Evolutionary conservation across 257 asterid genomes (phyloP), one percentile per base, ranked within the genome.

Genomic region (Mitragyna speciosa): DNA sequence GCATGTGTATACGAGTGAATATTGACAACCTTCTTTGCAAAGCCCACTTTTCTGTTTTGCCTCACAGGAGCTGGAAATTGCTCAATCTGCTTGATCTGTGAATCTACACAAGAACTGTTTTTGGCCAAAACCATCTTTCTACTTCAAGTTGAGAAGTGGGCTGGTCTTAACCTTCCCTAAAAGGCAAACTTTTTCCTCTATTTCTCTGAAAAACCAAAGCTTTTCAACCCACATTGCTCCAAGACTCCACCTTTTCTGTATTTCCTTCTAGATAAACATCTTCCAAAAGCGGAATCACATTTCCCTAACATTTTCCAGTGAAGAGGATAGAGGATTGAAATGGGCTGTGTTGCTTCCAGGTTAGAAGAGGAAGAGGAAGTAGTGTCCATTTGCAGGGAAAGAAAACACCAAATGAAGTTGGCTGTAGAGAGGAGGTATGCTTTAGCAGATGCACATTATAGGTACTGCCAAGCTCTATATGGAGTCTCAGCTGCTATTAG

Each of bases 341-440:
- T 95, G 98, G 98, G 98, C 39, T 94, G 98, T 83, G 96, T 91
- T 28, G 94, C 96, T 33, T 92, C 97, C 54, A 91, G 92, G 79
- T 76, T 90, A 68, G 91, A 89, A 73, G 91, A 89, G 79, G 98
- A 91, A 69, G 96, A 91, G 52, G 93, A 90, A 85, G 98, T 92
- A 0, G 98, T 95, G 36, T 90, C 96, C 78, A 92, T 95, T 12
- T 93, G 99, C 61, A 91, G 94, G 84, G 97, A 89, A 67, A 91
- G 99, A 81, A 92, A 93, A 71, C 88, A 84, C 14, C 91, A 86
- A 66, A 91, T 93, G 49, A 95, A 91, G 85, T 70, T 87, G 33
- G 97, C 97, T 20, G 97, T 93, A 39, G 98, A 95, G 78, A 89
- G 92, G 81, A 92, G 98, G 77, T 89, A 91, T 63, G 86, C 92